phyloP scores from a whole-genome alignment of 768 basidiomycete species.

The Termitomyces sp. region DNA sequence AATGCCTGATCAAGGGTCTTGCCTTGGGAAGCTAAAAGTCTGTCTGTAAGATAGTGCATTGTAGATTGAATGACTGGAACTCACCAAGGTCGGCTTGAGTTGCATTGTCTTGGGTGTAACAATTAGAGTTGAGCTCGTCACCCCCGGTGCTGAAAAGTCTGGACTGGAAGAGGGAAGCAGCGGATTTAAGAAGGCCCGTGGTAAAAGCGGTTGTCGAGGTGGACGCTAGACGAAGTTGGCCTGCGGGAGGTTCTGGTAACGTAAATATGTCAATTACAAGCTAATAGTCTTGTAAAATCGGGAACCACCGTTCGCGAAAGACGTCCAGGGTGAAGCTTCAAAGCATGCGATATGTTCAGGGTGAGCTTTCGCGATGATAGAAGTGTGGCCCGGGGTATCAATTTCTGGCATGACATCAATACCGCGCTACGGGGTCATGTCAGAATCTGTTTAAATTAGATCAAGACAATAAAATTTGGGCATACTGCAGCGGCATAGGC shows the following conservation, averaged over 20 bases:
- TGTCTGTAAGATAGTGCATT: neutral
- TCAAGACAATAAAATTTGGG: conserved; percentile 3
- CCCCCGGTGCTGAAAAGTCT: conserved; percentile 75
- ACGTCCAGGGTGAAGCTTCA: conserved; percentile 50
- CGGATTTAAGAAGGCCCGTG: conserved; percentile 41
- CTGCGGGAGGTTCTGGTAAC: conserved; percentile 66
- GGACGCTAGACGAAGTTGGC: conserved; percentile 72
- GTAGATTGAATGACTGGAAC: conserved; percentile 9
- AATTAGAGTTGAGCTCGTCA: conserved; percentile 69
- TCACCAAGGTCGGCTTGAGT: conserved; percentile 50
- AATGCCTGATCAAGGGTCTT: conserved; percentile 62
- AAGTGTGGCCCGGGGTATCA: conserved; percentile 83
- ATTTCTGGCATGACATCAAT: conserved; percentile 74
- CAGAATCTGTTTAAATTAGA: neutral
- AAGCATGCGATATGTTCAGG: conserved; percentile 76
- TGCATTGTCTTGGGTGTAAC: conserved; percentile 53
- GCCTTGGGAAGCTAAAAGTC: conserved; percentile 22
- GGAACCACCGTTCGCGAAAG: conserved; percentile 45
- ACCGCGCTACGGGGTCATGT: conserved; percentile 40
- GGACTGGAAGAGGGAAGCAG: conserved; percentile 46
- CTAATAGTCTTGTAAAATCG: neutral
- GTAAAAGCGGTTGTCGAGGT: conserved; percentile 57
- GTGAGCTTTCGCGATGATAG: conserved; percentile 55
- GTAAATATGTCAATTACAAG: neutral
- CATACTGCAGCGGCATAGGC: conserved; percentile 66